phyloP scores from a whole-genome alignment of 2,329 filamentous ascomycete genomes.

The Coniochaeta ligniaria region DNA sequence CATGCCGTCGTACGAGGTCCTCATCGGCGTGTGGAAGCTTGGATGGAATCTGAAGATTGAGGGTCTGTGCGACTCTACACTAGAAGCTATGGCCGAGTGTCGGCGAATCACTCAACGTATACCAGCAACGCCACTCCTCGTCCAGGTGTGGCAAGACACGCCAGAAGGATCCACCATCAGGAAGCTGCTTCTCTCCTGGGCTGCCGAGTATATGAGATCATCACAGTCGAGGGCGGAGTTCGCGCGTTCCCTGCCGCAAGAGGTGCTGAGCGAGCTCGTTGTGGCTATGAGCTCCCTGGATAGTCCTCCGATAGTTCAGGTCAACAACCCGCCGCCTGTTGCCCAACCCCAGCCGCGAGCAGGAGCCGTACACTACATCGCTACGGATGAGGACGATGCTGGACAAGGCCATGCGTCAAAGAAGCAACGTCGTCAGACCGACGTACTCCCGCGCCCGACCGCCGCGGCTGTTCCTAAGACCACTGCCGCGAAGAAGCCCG shows the following conservation, averaged over 20 bases:
- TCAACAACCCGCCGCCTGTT: conserved; percentile 14
- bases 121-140: conserved; percentile 50
- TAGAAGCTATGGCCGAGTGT: conserved; percentile 51
- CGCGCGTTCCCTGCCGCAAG: conserved; percentile 52
- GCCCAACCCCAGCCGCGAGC: conserved; percentile 15
- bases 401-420: conserved; percentile 19
- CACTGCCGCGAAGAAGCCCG: conserved; percentile 18
- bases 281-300: conserved; percentile 53
- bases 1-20: conserved; percentile 44
- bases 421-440: conserved; percentile 36
- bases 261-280: conserved; percentile 56
- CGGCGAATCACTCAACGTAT: conserved; percentile 45
- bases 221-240: conserved; percentile 50
- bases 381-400: conserved; percentile 24
- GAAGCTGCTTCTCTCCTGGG: conserved; percentile 52
- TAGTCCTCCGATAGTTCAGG: conserved; percentile 24
- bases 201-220: conserved; percentile 55
- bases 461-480: conserved; percentile 8
- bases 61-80: conserved; percentile 47
- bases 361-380: conserved; percentile 26
- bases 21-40: conserved; percentile 51
- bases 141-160: conserved; percentile 56
- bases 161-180: conserved; percentile 54
- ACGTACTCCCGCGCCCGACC: conserved; percentile 16
- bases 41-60: conserved; percentile 43